phyloP scores from a whole-genome alignment of 1,284 basidiomycete genomes.

The Trametes polyzona region DNA sequence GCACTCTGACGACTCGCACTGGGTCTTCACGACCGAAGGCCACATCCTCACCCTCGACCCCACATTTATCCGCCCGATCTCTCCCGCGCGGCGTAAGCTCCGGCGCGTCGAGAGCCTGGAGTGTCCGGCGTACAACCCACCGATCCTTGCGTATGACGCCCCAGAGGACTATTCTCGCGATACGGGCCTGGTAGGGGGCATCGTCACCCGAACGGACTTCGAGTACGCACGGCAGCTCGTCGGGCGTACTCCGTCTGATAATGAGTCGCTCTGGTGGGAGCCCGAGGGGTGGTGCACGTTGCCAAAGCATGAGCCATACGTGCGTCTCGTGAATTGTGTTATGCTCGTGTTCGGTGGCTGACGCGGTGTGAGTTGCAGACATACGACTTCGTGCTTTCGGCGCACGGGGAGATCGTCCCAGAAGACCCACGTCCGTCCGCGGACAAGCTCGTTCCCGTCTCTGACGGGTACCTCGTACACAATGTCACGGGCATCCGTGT shows the following conservation, averaged over 20 bases:
- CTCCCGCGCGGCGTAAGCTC: conserved; percentile 59
- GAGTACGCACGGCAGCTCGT: conserved; percentile 80
- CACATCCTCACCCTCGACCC: conserved; percentile 78
- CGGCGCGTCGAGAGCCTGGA: conserved; percentile 69
- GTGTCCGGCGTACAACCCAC: conserved; percentile 72
- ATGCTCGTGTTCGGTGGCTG: not conserved
- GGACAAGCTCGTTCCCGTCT: conserved; percentile 63
- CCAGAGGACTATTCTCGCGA: conserved; percentile 27
- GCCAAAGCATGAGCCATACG: conserved; percentile 73
- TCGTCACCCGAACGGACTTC: conserved; percentile 71
- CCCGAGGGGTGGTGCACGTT: conserved; percentile 73
- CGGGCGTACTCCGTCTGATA: conserved; percentile 50
- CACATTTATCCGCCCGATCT: conserved; percentile 57
- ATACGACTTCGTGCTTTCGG: conserved; percentile 79
- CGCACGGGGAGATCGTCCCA: conserved; percentile 53
- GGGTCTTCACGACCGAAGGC: conserved; percentile 92
- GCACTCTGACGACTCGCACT: conserved; percentile 76
- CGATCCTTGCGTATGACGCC: conserved; percentile 39
- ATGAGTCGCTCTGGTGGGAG: conserved; percentile 63
- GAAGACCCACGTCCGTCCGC: conserved; percentile 75
- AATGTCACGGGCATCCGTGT: conserved; percentile 79
- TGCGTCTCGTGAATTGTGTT: conserved; percentile 45
- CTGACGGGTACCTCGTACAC: conserved; percentile 75
- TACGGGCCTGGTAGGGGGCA: conserved; percentile 63
- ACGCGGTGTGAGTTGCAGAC: conserved; percentile 46